phyloP scores from a whole-genome alignment of 2,329 filamentous ascomycete genomes.

The Colletotrichum siamense region DNA sequence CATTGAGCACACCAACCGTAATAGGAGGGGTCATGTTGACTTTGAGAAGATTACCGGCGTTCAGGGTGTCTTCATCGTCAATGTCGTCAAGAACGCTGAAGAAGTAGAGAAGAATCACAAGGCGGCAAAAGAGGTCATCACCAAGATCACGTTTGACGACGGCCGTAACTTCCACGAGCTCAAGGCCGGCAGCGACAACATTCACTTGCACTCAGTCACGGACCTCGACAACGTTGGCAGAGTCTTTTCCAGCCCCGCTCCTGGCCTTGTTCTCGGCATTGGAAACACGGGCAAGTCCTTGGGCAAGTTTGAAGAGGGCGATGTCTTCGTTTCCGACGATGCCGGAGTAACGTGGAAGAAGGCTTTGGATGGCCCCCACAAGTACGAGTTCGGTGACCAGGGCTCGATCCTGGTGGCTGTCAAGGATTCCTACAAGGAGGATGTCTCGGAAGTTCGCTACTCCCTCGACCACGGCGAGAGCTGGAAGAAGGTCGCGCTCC shows the following conservation, averaged over 20 bases:
- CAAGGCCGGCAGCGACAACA: conserved; percentile 67
- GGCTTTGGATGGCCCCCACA: conserved; percentile 81
- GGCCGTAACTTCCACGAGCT: conserved; percentile 83
- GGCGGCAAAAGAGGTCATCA: conserved; percentile 71
- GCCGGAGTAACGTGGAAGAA: conserved; percentile 85
- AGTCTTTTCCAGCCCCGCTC: conserved; percentile 92
- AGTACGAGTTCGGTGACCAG: conserved; percentile 95
- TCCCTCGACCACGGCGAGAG: conserved; percentile 89
- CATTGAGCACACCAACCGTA: conserved; percentile 89
- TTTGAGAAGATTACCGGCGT: conserved; percentile 94
- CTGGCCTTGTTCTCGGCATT: conserved; percentile 91
- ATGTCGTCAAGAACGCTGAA: conserved; percentile 85
- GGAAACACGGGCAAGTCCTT: conserved; percentile 86
- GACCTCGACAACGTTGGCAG: conserved; percentile 81
- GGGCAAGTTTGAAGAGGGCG: conserved; percentile 72
- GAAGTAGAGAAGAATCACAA: conserved; percentile 64
- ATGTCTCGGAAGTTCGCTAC: conserved; percentile 67
- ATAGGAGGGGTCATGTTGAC: conserved; percentile 78
- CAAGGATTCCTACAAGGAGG: conserved; percentile 70
- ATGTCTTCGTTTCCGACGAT: conserved; percentile 89
- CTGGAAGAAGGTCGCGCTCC: conserved; percentile 77
- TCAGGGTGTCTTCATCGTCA: conserved; percentile 90
- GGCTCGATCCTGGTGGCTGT: conserved; percentile 89
- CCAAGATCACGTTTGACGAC: conserved; percentile 93
- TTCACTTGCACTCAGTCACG: conserved; percentile 94